These are phyloP conservation scores for Termitomyces sp. DNA, from an alignment of 768 basidiomycete genomes.

Conservation along the genomic window DNA sequence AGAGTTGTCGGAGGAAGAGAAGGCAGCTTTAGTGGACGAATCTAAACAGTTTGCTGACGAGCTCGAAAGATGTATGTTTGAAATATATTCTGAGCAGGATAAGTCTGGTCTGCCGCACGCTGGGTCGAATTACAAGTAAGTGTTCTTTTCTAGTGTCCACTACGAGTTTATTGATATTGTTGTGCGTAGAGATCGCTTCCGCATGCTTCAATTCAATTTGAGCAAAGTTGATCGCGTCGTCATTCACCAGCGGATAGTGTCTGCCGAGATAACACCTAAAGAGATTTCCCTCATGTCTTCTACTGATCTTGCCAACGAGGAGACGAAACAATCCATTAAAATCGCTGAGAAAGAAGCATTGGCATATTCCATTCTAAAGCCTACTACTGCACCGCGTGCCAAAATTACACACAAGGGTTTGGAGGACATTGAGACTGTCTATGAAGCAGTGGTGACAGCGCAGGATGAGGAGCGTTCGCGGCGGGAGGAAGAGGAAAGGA, in stretches of 20 bases:
- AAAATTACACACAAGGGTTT: conserved; percentile 93
- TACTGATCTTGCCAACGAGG: conserved; percentile 85
- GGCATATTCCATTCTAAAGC: conserved; percentile 79
- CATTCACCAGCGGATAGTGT: conserved; percentile 76
- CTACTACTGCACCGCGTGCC: conserved; percentile 56
- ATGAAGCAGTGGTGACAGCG: conserved; percentile 34
- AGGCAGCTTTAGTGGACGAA: conserved; percentile 43
- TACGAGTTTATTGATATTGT: background rate
- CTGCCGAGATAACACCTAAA: conserved; percentile 56
- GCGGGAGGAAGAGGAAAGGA: conserved; percentile 61
- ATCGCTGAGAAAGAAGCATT: conserved; percentile 78
- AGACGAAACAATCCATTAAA: conserved; percentile 77
- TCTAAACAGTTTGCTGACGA: conserved; percentile 63
- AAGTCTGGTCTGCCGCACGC: conserved; percentile 59
- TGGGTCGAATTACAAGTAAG: conserved; percentile 77
- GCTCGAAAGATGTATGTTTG: conserved; percentile 73
- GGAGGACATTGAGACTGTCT: conserved; percentile 81
- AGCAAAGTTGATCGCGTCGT: conserved; percentile 74
- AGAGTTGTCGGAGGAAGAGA: conserved; percentile 58
- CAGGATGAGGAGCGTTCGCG: conserved; percentile 54
- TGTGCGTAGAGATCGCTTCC: conserved; percentile 71
- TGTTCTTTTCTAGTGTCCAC: conserved; percentile 1
- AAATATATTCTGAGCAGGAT: conserved; percentile 73
- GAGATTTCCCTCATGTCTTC: conserved; percentile 82
- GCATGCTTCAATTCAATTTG: conserved; percentile 85